Evolutionary conservation across 2,329 filamentous ascomycete genomes (phyloP).

Genomic region (Beauveria sp.): DNA sequence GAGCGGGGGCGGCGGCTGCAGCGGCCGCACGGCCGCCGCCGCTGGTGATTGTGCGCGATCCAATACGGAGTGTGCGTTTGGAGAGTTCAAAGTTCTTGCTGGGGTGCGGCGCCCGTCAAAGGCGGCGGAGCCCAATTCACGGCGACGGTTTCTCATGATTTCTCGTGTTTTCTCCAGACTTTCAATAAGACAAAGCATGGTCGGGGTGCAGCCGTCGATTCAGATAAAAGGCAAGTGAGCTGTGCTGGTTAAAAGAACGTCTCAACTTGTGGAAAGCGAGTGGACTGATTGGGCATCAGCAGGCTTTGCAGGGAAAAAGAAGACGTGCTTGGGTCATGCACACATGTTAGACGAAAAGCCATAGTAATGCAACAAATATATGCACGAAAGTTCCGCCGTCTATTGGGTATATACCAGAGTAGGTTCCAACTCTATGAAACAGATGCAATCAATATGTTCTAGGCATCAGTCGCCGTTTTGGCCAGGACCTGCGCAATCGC

Average conservation of each 20-base stretch:
- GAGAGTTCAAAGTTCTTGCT: background rate
- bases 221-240: background rate
- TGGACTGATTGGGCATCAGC: background rate
- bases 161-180: background rate
- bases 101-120: too few relatives aligned
- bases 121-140: too few relatives aligned
- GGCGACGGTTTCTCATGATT: too few relatives aligned
- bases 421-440: background rate
- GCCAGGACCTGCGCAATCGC: slow-evolving; percentile 47
- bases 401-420: slow-evolving; percentile 8
- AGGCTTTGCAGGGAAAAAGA: background rate
- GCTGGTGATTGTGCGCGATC: too few relatives aligned
- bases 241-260: background rate
- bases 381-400: background rate
- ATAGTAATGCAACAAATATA: too few relatives aligned
- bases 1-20: background rate
- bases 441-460: background rate
- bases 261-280: background rate
- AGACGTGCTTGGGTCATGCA: background rate
- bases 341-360: background rate
- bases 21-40: too few relatives aligned
- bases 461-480: slow-evolving; percentile 19
- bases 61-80: background rate
- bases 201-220: background rate
- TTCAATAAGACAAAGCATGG: background rate